A percentile compares a stretch with the other conserved stretches of the same genome.
Evolutionary conservation across 331 rosid genomes (phyloP).

Genomic region (Cucumis variabilis): DNA sequence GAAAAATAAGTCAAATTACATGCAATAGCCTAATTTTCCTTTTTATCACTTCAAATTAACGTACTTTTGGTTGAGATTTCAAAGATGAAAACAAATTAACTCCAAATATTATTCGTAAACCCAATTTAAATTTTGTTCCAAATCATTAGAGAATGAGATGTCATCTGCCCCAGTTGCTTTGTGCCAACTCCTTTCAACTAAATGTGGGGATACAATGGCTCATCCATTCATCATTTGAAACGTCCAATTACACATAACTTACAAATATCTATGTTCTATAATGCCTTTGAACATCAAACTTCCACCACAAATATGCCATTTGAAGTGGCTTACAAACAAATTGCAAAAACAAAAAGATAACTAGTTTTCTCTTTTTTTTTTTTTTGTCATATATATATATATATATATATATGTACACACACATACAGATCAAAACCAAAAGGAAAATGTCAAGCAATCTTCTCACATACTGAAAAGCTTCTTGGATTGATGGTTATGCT

Average conservation of each 20-base stretch:
- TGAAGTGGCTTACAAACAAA: not conserved
- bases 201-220: not conserved
- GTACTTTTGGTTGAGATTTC: no score
- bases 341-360: constrained; percentile 28
- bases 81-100: no score
- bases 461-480: constrained; percentile 74
- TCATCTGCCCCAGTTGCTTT: no score
- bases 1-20: no score
- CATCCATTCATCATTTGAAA: not conserved
- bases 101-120: no score
- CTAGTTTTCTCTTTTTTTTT: no score
- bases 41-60: no score
- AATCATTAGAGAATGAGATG: no score
- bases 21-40: no score
- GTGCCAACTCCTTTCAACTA: not conserved
- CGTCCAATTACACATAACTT: not conserved
- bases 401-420: not conserved
- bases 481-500: constrained; percentile 87
- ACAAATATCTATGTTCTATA: not conserved
- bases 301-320: not conserved
- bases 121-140: no score
- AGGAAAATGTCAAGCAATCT: constrained; percentile 52
- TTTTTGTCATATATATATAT: not conserved
- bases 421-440: not conserved
- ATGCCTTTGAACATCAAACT: not conserved